Evolutionary conservation across 1,284 basidiomycete species (phyloP), one percentile per base, ranked within the genome.

Genomic region (Abortiporus biennis): DNA sequence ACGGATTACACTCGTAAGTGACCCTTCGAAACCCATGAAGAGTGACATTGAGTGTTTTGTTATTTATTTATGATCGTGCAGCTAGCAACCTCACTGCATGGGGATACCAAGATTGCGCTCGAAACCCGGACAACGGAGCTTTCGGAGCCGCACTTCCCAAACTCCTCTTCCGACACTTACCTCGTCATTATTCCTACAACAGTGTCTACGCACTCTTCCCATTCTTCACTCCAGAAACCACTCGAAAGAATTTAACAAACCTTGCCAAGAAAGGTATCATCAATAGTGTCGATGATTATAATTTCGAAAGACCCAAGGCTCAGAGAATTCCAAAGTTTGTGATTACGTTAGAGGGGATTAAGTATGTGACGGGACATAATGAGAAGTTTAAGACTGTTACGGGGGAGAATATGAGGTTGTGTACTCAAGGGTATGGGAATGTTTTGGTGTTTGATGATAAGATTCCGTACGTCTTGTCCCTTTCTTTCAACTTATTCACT

Each of bases 161-260:
- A 51, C 68, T 92, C 23, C 69, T 92, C 42, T 78, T 81, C 66
- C 69, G 76, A 31, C 78, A 78, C 20, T 64, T 92, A n/a, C 87
- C 87, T 0, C 61, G 75, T n/a, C 69, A 81, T 51, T 92, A 85
- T 57, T 75, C 78, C 20, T 60, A 68, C 20, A 78, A 84, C 57
- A 85, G 78, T 48, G 66, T 75, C 40, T 92, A 87, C 56, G 78
- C 81, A 1, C 83, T 86, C 69, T 90, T 91, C 77, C 86, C 90
- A 15, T 72, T 93, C 51, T 79, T 87, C 74, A 83, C 80, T 5
- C 76, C 90, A 27, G 62, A 69, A 8, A 56, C 77, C 15, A 86
- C 87, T 84, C 64, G 73, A 51, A 60, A 54, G 4, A 63, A 78
- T 57, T 64, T 88, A 42, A 67, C 62, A 41, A 73, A 82, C 38